A percentile compares a stretch with the other conserved stretches of the same genome.
phyloP scores from a whole-genome alignment of 176 grass and related monocot genomes.

The Lolium rigidum region DNA sequence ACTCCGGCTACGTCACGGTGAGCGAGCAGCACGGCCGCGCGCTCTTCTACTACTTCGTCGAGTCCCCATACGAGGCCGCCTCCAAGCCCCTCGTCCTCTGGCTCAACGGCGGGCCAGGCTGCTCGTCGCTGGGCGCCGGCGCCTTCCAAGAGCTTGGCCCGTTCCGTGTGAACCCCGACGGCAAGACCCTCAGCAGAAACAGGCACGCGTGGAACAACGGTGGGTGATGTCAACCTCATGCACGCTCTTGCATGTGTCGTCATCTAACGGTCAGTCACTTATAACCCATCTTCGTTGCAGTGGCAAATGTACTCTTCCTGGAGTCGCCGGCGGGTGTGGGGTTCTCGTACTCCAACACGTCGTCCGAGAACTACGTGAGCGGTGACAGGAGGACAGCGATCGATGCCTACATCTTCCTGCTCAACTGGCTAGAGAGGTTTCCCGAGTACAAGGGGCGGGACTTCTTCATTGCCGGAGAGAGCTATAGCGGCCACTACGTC shows the following conservation, averaged over 20 bases:
- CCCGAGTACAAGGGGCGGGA: conserved; percentile 63
- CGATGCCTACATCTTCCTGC: conserved; percentile 59
- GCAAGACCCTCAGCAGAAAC: conserved; percentile 61
- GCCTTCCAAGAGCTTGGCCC: conserved; percentile 63
- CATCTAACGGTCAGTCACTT: background rate
- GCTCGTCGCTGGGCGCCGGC: conserved; percentile 58
- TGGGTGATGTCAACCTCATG: background rate
- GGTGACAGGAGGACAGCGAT: conserved; percentile 22
- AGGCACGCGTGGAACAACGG: conserved; percentile 58
- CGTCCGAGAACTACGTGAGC: background rate
- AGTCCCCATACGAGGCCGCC: conserved; percentile 46
- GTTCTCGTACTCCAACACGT: conserved; percentile 67
- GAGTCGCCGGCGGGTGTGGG: conserved; percentile 65
- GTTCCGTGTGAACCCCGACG: conserved; percentile 62
- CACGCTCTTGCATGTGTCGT: background rate
- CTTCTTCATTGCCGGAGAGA: conserved; percentile 71
- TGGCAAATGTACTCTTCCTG: conserved; percentile 66
- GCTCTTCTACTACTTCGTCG: conserved; percentile 79
- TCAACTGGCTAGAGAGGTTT: conserved; percentile 66
- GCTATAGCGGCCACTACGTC: conserved; percentile 64
- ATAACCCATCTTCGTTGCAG: conserved; percentile 2
- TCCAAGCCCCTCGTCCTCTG: conserved; percentile 68
- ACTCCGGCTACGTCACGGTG: conserved; percentile 63
- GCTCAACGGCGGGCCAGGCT: conserved; percentile 67
- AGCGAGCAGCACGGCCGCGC: conserved; percentile 53